A percentile compares a stretch with the other conserved stretches of the same genome.
phyloP scores from a whole-genome alignment of 345 rosid species.

The Linum lewisii region DNA sequence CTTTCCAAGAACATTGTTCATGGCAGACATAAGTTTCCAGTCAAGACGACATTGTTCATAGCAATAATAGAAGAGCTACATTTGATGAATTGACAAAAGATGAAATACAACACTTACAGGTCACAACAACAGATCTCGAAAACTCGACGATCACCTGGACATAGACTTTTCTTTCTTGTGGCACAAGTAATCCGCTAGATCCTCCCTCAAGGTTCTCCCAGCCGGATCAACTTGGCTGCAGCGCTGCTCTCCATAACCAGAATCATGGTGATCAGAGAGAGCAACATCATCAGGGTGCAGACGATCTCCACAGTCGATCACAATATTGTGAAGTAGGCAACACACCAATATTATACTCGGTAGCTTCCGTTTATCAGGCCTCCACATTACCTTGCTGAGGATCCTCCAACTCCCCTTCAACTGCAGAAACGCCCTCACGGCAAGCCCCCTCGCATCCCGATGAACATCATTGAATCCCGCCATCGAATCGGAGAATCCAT shows the following conservation, averaged over 20 bases:
- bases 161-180: conserved; percentile 15
- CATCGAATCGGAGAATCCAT: conserved; percentile 24
- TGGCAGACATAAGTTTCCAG: no score
- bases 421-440: conserved; percentile 61
- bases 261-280: conserved; percentile 60
- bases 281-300: conserved; percentile 61
- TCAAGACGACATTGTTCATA: not conserved
- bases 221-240: conserved; percentile 55
- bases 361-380: conserved; percentile 82
- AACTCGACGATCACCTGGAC: not conserved
- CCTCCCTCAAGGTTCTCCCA: conserved; percentile 46
- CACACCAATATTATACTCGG: conserved; percentile 84
- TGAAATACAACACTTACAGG: not conserved
- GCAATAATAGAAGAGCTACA: not conserved
- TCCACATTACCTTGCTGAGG: conserved; percentile 91
- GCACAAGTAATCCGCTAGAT: conserved; percentile 43
- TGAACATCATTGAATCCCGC: conserved; percentile 42
- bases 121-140: not conserved
- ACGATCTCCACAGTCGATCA: conserved; percentile 64
- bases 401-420: conserved; percentile 92
- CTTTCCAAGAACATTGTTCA: not conserved
- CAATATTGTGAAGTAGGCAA: conserved; percentile 79
- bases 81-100: not conserved
- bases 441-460: conserved; percentile 56
- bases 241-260: conserved; percentile 50